Conservation (phyloP, 192 early-diverging fungal species). For the Mortierella alpina region DNA sequence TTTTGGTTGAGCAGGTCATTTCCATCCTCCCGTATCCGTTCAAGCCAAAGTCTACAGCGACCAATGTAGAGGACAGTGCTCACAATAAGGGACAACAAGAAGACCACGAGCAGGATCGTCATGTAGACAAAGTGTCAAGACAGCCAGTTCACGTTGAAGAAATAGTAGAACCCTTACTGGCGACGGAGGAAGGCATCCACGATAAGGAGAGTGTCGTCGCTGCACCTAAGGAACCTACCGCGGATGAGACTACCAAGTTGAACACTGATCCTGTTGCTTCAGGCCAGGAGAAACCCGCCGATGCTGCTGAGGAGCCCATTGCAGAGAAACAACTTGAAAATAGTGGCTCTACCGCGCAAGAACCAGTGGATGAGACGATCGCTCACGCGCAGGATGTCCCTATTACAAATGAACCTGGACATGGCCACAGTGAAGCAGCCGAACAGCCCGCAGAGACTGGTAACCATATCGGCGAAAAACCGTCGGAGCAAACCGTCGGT, state of each 20-base stretch:
- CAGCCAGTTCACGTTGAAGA: constrained; percentile 26
- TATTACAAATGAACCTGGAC: neutral
- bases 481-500: no score
- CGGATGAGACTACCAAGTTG: no score
- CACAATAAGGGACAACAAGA: neutral
- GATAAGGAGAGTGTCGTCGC: no score
- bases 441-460: neutral
- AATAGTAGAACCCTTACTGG: neutral
- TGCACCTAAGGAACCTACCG: no score
- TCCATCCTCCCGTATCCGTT: constrained; percentile 46
- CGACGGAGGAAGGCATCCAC: neutral
- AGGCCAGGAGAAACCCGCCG: neutral
- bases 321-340: neutral
- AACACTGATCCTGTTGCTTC: no score
- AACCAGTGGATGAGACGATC: constrained; percentile 7
- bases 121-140: constrained; percentile 15
- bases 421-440: neutral
- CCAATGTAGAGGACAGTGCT: neutral
- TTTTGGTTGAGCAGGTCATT: constrained; percentile 10
- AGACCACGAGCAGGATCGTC: neutral
- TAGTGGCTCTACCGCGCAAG: constrained; percentile 2
- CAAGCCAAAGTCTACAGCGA: constrained; percentile 12
- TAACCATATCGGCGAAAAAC: no score
- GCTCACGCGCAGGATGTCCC: neutral
- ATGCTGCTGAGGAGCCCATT: constrained; percentile 6